Conservation (phyloP, 805 yeast species). For the Metschnikowia colocasiae region DNA sequence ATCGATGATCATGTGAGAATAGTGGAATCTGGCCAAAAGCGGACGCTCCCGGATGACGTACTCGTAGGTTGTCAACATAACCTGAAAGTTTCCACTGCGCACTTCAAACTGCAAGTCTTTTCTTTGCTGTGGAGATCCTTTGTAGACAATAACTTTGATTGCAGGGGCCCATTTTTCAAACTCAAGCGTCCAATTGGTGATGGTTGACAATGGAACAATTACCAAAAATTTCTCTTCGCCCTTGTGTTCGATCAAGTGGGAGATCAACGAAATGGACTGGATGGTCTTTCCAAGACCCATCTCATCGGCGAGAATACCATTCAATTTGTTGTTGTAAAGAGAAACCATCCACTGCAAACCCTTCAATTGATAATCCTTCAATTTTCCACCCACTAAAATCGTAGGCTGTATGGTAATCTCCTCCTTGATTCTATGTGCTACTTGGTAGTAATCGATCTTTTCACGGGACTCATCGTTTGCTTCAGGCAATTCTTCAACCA, state of each 20-base stretch:
- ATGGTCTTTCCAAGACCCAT: constrained; percentile 68
- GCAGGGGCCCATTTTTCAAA: constrained; percentile 90
- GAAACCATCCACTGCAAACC: constrained; percentile 70
- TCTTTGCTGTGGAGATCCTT: constrained; percentile 74
- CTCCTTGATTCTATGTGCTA: constrained; percentile 74
- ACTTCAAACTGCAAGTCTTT: constrained; percentile 61
- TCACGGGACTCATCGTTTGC: constrained; percentile 53
- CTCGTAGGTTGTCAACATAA: constrained; percentile 76
- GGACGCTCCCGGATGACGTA: constrained; percentile 77
- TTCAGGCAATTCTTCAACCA: constrained; percentile 33
- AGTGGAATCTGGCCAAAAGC: constrained; percentile 59
- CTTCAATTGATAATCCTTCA: constrained; percentile 71
- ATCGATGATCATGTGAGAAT: constrained; percentile 87
- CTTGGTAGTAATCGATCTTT: constrained; percentile 75
- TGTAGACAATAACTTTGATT: constrained; percentile 65
- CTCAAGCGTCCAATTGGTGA: constrained; percentile 82
- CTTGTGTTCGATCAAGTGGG: constrained; percentile 67
- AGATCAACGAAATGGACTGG: constrained; percentile 73
- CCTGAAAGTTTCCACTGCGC: constrained; percentile 67
- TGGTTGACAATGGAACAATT: constrained; percentile 78
- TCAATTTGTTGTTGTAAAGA: constrained; percentile 54
- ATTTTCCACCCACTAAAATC: constrained; percentile 69
- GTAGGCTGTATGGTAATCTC: constrained; percentile 62
- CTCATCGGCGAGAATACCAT: constrained; percentile 65
- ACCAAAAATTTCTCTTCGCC: constrained; percentile 70